phyloP scores from a whole-genome alignment of 176 grass and related monocot genomes.

The Carex parvula region DNA sequence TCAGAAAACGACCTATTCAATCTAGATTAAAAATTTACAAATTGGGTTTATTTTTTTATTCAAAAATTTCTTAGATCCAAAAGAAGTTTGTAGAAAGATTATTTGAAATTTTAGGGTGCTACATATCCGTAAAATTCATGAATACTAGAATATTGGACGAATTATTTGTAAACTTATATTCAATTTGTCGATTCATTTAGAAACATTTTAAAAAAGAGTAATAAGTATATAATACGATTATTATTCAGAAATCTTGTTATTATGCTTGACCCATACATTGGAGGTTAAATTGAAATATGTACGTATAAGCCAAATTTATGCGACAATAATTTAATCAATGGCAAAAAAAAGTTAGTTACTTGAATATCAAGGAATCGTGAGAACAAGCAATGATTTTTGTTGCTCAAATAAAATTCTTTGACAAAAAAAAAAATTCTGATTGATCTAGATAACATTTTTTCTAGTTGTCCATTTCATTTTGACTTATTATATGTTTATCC shows the following conservation, averaged over 20 bases:
- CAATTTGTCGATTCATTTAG: not conserved
- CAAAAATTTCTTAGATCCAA: too few species aligned
- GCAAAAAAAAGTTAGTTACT: not conserved
- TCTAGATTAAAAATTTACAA: too few species aligned
- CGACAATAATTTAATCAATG: not conserved
- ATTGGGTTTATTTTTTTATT: too few species aligned
- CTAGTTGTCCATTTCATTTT: not conserved
- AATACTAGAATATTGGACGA: not conserved
- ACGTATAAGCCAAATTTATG: not conserved
- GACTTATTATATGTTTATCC: not conserved
- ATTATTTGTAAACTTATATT: not conserved
- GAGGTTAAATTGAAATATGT: not conserved
- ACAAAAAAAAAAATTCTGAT: not conserved
- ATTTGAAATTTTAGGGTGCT: too few species aligned
- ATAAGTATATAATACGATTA: not conserved
- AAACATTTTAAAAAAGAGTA: not conserved
- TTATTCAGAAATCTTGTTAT: not conserved
- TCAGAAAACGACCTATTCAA: too few species aligned
- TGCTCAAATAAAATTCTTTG: not conserved
- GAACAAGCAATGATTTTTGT: not conserved
- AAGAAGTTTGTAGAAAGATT: too few species aligned
- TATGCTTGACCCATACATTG: not conserved
- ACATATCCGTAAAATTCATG: too few species aligned
- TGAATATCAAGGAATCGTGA: not conserved
- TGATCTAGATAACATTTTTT: not conserved